Evolutionary conservation across 352 stramenopile species (phyloP).

Genomic region (Phytophthora pinifolia): DNA sequence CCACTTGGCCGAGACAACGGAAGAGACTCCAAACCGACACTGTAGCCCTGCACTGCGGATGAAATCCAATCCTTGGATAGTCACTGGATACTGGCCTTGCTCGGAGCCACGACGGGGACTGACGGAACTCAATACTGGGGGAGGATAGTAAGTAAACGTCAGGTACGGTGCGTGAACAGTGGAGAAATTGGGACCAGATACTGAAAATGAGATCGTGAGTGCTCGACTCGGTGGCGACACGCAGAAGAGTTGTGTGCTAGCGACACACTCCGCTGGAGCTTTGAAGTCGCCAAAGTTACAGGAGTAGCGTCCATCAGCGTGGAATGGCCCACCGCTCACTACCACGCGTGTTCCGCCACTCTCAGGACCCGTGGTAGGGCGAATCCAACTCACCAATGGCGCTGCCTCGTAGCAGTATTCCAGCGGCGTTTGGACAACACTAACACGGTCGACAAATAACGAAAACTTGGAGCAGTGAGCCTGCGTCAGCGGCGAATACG

Average conservation of each 20-base stretch:
- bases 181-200: slow-evolving; percentile 21
- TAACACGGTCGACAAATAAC: slow-evolving; percentile 17
- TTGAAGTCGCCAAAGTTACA: slow-evolving; percentile 32
- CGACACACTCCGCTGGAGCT: slow-evolving; percentile 26
- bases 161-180: not conserved
- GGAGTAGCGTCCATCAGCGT: slow-evolving; percentile 12
- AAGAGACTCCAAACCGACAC: slow-evolving; percentile 46
- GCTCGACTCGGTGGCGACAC: slow-evolving; percentile 25
- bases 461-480: slow-evolving; percentile 18
- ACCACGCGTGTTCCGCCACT: slow-evolving; percentile 42
- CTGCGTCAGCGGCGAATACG: not conserved
- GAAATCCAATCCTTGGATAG: slow-evolving; percentile 41
- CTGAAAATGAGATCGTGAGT: slow-evolving; percentile 25
- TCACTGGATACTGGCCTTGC: slow-evolving; percentile 25
- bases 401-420: slow-evolving; percentile 10
- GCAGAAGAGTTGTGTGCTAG: slow-evolving; percentile 35
- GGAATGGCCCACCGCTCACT: slow-evolving; percentile 34
- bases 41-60: slow-evolving; percentile 27
- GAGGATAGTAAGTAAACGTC: slow-evolving; percentile 28
- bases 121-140: slow-evolving; percentile 15
- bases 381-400: slow-evolving; percentile 29
- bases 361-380: slow-evolving; percentile 32
- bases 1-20: slow-evolving; percentile 34
- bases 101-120: slow-evolving; percentile 33
- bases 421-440: slow-evolving; percentile 3